Percentiles rank a stretch among this genome's conserved stretches.
Evolutionary conservation across 1,284 basidiomycete species (phyloP).

Genomic region (Naganishia cerealis): DNA sequence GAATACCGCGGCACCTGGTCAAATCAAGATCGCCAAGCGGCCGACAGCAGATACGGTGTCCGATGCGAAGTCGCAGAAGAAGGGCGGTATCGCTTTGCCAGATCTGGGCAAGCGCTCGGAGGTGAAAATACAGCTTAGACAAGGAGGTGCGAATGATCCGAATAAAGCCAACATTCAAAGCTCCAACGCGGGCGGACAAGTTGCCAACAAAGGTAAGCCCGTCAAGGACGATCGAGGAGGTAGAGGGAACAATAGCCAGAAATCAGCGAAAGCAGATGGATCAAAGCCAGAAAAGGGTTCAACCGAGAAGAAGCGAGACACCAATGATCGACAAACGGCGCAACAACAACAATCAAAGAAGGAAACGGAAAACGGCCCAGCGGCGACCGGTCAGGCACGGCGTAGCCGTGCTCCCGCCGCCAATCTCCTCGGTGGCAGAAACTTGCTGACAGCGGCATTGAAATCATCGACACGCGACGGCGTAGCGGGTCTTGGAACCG

Average conservation of each 20-base stretch:
- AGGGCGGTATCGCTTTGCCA: conserved; percentile 15
- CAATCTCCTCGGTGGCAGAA: background rate
- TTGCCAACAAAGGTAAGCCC: background rate
- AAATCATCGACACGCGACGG: conserved; percentile 18
- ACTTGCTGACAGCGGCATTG: conserved; percentile 7
- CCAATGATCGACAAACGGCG: background rate
- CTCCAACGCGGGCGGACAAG: background rate
- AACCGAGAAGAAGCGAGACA: background rate
- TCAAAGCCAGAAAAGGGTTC: background rate
- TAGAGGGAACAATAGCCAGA: background rate
- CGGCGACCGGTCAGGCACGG: background rate
- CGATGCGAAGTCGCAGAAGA: conserved; percentile 29
- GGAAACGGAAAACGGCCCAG: background rate
- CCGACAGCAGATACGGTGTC: background rate
- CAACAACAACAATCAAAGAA: background rate
- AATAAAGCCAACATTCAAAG: background rate
- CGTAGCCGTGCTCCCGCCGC: background rate
- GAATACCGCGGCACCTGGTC: conserved; percentile 43
- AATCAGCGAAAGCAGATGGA: background rate
- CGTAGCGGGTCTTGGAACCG: background rate
- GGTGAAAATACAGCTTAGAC: conserved; percentile 5
- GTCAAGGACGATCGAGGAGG: background rate
- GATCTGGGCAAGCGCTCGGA: conserved; percentile 14
- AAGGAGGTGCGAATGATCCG: background rate
- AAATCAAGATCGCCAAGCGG: conserved; percentile 34